Conservation (phyloP, 768 basidiomycete species). For the Gelatoporia subvermispora region DNA sequence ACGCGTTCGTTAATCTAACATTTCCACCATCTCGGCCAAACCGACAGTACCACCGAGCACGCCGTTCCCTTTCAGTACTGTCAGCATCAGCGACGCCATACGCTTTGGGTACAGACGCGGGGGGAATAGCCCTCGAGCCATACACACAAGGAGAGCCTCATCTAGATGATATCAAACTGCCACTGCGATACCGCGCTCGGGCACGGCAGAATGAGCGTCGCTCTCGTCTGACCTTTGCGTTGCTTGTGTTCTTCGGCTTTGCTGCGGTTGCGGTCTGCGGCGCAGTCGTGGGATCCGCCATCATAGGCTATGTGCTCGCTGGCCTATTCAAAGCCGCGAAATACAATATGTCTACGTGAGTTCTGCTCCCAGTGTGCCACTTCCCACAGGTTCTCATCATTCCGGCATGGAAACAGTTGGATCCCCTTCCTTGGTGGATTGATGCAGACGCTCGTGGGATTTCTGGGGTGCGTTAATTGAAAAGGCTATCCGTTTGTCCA, state of each 20-base stretch:
- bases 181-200: constrained; percentile 8
- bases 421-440: constrained; percentile 39
- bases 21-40: constrained; percentile 28
- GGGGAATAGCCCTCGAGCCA: constrained; percentile 13
- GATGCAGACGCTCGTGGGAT: constrained; percentile 34
- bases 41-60: constrained; percentile 2
- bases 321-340: constrained; percentile 33
- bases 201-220: constrained; percentile 28
- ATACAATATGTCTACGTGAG: constrained; percentile 40
- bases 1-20: constrained; percentile 38
- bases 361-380: not conserved
- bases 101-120: constrained; percentile 5
- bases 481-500: not conserved
- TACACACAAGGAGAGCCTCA: not conserved
- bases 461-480: constrained; percentile 32
- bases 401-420: constrained; percentile 26
- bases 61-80: not conserved
- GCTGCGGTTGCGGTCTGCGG: constrained; percentile 29
- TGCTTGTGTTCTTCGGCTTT: constrained; percentile 36
- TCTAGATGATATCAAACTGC: not conserved
- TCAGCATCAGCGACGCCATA: constrained; percentile 6
- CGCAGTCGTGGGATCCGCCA: constrained; percentile 34
- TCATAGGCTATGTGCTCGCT: constrained; percentile 34
- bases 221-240: constrained; percentile 34
- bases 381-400: too few relatives aligned